Conservation (phyloP, 768 basidiomycete species). For the Dacryopinax primogenitus region DNA sequence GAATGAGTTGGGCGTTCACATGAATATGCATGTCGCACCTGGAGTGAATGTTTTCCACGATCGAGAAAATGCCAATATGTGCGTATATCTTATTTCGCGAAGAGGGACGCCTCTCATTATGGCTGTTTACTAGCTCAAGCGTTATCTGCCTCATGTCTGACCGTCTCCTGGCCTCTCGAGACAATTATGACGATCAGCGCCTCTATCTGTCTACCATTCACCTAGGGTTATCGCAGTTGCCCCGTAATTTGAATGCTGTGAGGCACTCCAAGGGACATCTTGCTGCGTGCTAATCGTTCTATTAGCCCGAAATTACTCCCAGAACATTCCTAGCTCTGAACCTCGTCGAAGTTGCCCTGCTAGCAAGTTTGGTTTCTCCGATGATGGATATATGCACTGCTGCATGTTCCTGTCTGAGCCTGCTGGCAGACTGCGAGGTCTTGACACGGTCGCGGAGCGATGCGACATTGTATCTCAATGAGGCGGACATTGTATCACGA, state of each 20-base stretch:
- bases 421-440: conserved; percentile 53
- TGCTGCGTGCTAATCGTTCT: background rate
- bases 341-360: conserved; percentile 57
- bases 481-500: conserved; percentile 9
- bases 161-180: background rate
- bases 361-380: conserved; percentile 57
- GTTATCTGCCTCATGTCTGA: background rate
- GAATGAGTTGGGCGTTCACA: background rate
- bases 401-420: conserved; percentile 55
- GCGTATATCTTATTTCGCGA: background rate
- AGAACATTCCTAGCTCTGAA: conserved; percentile 36
- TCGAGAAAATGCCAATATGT: background rate
- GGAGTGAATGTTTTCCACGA: background rate
- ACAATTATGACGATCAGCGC: background rate
- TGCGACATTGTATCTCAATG: conserved; percentile 30
- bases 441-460: conserved; percentile 47
- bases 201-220: background rate
- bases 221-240: background rate
- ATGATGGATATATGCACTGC: conserved; percentile 52
- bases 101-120: background rate
- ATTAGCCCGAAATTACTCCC: background rate
- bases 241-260: background rate
- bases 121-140: background rate
- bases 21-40: background rate
- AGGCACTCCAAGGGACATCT: background rate